Evolutionary conservation across 2,329 filamentous ascomycete genomes (phyloP).

Genomic region (Geoglossum cookeanum): DNA sequence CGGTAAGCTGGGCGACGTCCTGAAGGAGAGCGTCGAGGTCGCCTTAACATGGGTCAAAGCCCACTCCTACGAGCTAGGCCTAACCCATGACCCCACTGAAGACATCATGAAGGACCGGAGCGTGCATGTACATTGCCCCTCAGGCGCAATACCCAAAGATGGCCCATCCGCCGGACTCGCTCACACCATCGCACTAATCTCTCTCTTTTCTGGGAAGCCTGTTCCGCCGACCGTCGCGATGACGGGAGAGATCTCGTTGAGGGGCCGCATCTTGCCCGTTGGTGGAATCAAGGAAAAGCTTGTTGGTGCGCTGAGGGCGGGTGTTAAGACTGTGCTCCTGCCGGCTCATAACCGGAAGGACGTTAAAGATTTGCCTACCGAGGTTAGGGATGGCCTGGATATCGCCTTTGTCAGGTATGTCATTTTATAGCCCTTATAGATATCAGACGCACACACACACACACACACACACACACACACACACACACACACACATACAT

Average conservation of each 20-base stretch:
- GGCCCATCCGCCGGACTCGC: conserved; percentile 70
- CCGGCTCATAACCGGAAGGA: conserved; percentile 85
- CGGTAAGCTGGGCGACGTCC: conserved; percentile 85
- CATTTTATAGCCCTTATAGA: too few relatives aligned
- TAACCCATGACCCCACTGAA: conserved; percentile 60
- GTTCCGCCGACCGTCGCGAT: conserved; percentile 89
- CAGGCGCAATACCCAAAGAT: conserved; percentile 88
- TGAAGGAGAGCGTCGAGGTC: conserved; percentile 94
- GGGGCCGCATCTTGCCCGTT: conserved; percentile 80
- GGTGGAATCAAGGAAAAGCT: conserved; percentile 98
- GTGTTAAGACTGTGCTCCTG: conserved; percentile 82
- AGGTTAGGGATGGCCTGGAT: conserved; percentile 70
- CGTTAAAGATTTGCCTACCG: conserved; percentile 70
- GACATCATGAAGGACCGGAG: conserved; percentile 93
- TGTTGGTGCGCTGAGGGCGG: conserved; percentile 80
- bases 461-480: background rate
- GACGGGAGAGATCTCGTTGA: conserved; percentile 65
- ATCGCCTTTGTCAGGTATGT: conserved; percentile 77
- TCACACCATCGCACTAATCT: conserved; percentile 84
- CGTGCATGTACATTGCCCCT: conserved; percentile 91
- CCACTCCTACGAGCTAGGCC: conserved; percentile 75
- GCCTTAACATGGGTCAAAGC: conserved; percentile 94
- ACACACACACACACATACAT: background rate
- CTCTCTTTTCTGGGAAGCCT: conserved; percentile 65
- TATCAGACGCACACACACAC: too few relatives aligned